Evolutionary conservation across 106 monocot genomes (phyloP), one percentile per base, ranked within the genome.

Genomic region (Posidonia australis): DNA sequence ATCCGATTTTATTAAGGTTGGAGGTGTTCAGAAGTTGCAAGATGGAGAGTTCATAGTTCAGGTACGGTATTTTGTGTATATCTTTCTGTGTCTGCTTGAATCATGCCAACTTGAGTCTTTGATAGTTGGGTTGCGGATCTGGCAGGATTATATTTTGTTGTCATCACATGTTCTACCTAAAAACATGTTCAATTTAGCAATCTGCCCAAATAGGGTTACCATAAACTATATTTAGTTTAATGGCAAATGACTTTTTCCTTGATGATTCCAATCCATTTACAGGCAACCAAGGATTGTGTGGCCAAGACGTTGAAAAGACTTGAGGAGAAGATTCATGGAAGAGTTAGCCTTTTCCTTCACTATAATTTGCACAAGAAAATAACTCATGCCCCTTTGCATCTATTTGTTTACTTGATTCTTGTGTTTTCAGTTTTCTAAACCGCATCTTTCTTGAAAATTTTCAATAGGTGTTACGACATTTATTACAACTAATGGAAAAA

Each of bases 21-120:
- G 91, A 66, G 98, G 91, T 44, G 80, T 98, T 66, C 98, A 98
- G 62, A 98, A 88, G 51, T 77, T 98, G 63, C 98, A 88, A 76
- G 91, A 98, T 78, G 98, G 98, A 46, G 98, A 98, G 73, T 98
- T 91, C 74, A 98, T 91, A 85, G 98, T 91, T 54, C 98, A 91
- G 79, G 94, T 86, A 82, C 72, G 30, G 10, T 49, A 24, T 59
- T 54, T 16, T 45, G n/a, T n/a, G n/a, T 17, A 47, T n/a, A 36
- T 18, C 28, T 36, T 36, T 36, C 2, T 36, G 36, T 36, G 2
- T 36, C 7, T 36, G 2, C 36, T 7, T 36, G 36, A 7, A 36
- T 36, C 7, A 36, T 36, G 7, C 5, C 7, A 7, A 4, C 7
- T 36, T 36, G 36, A 36, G 36, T 36, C 7, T 36, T 36, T 2